Conservation (phyloP, 768 basidiomycete species). For the Boletellus emodensis region DNA sequence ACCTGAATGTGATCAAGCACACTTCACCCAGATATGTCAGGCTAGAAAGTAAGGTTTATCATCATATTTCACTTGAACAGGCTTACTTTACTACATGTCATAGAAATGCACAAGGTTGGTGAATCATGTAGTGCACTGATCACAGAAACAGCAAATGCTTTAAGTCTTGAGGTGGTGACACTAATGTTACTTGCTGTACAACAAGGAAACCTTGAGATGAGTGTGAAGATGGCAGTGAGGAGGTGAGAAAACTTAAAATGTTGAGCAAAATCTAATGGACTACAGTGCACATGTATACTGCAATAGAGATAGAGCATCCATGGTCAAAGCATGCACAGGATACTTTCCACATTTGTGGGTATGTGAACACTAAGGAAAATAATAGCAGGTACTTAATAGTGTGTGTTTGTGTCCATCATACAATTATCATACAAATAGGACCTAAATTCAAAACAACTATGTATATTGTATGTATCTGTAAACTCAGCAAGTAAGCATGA, state of each 20-base stretch:
- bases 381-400: too few relatives aligned
- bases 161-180: background rate
- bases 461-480: too few relatives aligned
- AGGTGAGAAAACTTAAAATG: background rate
- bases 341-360: conserved; percentile 1
- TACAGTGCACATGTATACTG: background rate
- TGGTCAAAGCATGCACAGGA: background rate
- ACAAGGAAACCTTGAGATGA: background rate
- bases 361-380: background rate
- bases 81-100: background rate
- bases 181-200: background rate
- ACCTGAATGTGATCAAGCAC: background rate
- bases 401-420: too few relatives aligned
- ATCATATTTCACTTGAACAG: background rate
- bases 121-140: background rate
- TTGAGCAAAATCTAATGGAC: background rate
- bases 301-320: background rate
- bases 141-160: background rate
- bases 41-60: background rate
- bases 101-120: background rate
- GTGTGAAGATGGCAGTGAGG: background rate
- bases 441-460: too few relatives aligned
- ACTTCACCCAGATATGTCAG: background rate
- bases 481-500: too few relatives aligned
- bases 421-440: too few relatives aligned